A percentile compares a stretch with the other conserved stretches of the same genome.
Evolutionary conservation across 1,139 yeast species (phyloP).

Genomic region (Groenewaldozyma sp.): DNA sequence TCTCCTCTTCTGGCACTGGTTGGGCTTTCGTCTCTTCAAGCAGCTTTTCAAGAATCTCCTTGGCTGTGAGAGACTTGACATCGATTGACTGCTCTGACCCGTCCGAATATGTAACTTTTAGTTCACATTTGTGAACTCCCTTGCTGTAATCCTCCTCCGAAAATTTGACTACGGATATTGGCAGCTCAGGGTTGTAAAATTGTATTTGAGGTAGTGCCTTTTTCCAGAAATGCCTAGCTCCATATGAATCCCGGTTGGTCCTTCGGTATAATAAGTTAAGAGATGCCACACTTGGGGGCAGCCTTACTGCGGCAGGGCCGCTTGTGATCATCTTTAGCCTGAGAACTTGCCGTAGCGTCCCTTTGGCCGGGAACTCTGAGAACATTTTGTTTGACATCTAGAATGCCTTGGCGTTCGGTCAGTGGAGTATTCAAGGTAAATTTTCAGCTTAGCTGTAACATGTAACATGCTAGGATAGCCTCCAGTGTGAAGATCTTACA

Average conservation of each 20-base stretch:
- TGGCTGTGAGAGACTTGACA: conserved; percentile 32
- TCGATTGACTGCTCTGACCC: conserved; percentile 31
- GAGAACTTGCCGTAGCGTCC: conserved; percentile 29
- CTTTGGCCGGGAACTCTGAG: conserved; percentile 1
- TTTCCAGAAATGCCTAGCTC: conserved; percentile 56
- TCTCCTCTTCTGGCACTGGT: conserved; percentile 27
- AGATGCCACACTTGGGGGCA: conserved; percentile 34
- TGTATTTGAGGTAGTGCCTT: conserved; percentile 63
- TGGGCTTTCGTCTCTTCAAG: conserved; percentile 31
- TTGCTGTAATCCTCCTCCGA: conserved; percentile 14
- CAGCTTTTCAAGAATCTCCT: conserved; percentile 34
- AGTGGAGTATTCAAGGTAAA: too few relatives aligned
- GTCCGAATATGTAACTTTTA: conserved; percentile 20
- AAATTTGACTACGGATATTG: conserved; percentile 41
- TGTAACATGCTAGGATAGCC: too few relatives aligned
- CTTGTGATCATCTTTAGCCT: conserved; percentile 36
- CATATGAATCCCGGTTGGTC: conserved; percentile 7
- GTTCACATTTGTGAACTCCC: conserved; percentile 11
- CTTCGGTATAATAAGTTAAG: conserved; percentile 38
- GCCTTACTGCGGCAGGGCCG: conserved; percentile 38
- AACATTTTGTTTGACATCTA: not conserved
- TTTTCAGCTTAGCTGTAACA: too few relatives aligned
- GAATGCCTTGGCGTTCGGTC: too few relatives aligned
- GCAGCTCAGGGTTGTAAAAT: conserved; percentile 68
- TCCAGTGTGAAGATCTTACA: too few relatives aligned